These are phyloP conservation scores for Exophiala bonariae DNA, from an alignment of 2,329 filamentous ascomycete species.

Conservation along the genomic window DNA sequence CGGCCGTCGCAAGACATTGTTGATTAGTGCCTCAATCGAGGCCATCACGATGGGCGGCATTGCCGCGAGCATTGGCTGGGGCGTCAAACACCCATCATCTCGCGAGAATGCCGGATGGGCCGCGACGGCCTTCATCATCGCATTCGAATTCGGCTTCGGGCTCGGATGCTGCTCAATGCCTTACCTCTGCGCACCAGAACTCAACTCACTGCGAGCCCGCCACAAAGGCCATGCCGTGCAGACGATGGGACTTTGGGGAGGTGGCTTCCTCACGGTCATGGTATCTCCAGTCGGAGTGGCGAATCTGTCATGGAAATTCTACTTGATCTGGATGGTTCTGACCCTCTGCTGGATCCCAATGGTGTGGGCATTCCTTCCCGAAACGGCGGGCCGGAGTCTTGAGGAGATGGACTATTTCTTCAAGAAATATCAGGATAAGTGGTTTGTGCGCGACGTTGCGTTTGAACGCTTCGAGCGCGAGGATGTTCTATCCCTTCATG, in stretches of 20 bases:
- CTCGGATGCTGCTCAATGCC: not conserved
- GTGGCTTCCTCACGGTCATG: slow-evolving; percentile 2
- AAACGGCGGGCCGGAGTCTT: slow-evolving; percentile 5
- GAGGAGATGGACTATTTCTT: slow-evolving; percentile 12
- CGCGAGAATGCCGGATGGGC: not conserved
- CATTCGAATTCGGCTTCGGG: slow-evolving; percentile 5
- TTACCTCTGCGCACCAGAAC: not conserved
- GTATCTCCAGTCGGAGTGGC: slow-evolving; percentile 6
- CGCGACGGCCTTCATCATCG: slow-evolving; percentile 6
- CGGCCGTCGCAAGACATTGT: not conserved
- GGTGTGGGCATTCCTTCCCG: not conserved
- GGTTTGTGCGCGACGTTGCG: slow-evolving; percentile 3
- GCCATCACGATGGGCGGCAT: slow-evolving; percentile 5
- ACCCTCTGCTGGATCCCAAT: not conserved
- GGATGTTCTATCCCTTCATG: not conserved
- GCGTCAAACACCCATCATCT: slow-evolving; percentile 1
- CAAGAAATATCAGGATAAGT: slow-evolving; percentile 6
- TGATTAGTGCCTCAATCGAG: slow-evolving; percentile 1
- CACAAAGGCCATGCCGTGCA: slow-evolving; percentile 4
- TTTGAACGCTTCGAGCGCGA: slow-evolving; percentile 3
- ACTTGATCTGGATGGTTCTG: slow-evolving; percentile 7
- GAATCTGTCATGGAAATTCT: slow-evolving; percentile 6
- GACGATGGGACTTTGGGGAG: not conserved
- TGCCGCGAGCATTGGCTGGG: slow-evolving; percentile 4
- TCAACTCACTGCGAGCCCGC: slow-evolving; percentile 4